A percentile compares a stretch with the other conserved stretches of the same genome.
Evolutionary conservation across 2,329 filamentous ascomycete species (phyloP).

Genomic region (Raffaelea deltoideospora): DNA sequence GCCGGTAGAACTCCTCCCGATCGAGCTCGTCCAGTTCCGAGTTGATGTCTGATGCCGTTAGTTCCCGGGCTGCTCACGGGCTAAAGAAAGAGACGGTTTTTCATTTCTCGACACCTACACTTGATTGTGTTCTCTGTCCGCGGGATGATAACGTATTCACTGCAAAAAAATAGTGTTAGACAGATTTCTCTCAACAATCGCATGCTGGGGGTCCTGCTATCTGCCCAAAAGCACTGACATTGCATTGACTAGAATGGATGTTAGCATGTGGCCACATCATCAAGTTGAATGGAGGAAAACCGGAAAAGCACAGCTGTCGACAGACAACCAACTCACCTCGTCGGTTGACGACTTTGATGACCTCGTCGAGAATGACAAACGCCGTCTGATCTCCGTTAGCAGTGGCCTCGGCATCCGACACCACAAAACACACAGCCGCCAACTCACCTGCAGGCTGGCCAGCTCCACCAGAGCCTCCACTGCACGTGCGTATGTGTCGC

Average conservation of each 20-base stretch:
- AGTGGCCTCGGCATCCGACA: background rate
- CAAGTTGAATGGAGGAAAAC: background rate
- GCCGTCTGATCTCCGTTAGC: slow-evolving; percentile 51
- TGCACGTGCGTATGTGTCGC: slow-evolving; percentile 89
- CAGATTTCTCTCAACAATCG: too few relatives aligned
- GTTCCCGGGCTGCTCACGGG: slow-evolving; percentile 1
- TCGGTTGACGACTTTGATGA: slow-evolving; percentile 97
- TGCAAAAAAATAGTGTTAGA: slow-evolving; percentile 16
- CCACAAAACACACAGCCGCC: background rate
- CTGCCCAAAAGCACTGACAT: slow-evolving; percentile 62
- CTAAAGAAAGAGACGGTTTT: background rate
- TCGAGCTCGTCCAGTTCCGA: slow-evolving; percentile 95
- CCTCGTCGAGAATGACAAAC: slow-evolving; percentile 94
- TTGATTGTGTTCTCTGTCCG: slow-evolving; percentile 99
- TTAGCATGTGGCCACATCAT: slow-evolving; percentile 19
- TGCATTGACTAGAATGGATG: slow-evolving; percentile 55
- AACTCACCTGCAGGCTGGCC: slow-evolving; percentile 63
- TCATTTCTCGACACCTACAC: slow-evolving; percentile 42
- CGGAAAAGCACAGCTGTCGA: too few relatives aligned
- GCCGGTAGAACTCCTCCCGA: slow-evolving; percentile 90
- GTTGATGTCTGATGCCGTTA: slow-evolving; percentile 58
- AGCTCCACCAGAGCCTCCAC: slow-evolving; percentile 93
- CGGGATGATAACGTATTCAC: slow-evolving; percentile 90
- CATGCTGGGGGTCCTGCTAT: too few relatives aligned
- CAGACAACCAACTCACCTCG: slow-evolving; percentile 60